A percentile compares a stretch with the other conserved stretches of the same genome.
These are phyloP conservation scores for Penicillium simplicissimum DNA, from an alignment of 495 filamentous ascomycete species.

Conservation along the genomic window DNA sequence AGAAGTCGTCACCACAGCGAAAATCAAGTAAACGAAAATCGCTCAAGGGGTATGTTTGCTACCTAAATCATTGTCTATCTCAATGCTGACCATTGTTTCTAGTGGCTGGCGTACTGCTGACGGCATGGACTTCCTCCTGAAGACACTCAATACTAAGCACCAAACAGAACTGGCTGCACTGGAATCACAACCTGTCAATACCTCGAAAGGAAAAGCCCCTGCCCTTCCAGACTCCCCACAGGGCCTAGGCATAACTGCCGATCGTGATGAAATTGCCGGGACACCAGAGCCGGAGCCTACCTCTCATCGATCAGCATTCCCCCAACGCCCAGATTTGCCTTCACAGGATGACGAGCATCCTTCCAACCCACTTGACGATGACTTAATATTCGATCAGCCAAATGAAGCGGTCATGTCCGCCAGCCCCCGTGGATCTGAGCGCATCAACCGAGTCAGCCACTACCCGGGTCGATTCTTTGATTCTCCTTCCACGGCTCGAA, in stretches of 20 bases:
- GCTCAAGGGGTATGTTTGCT: constrained; percentile 9
- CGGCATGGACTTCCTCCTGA: neutral
- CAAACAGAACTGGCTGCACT: constrained; percentile 15
- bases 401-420: constrained; percentile 16
- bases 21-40: constrained; percentile 2
- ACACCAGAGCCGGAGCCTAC: constrained; percentile 7
- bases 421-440: constrained; percentile 24
- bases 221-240: neutral
- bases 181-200: neutral
- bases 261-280: constrained; percentile 6
- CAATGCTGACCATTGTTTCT: neutral
- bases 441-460: constrained; percentile 25
- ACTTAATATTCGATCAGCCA: constrained; percentile 12
- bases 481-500: constrained; percentile 2
- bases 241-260: neutral
- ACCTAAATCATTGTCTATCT: neutral
- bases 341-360: neutral
- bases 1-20: neutral
- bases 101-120: constrained; percentile 1
- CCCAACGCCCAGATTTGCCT: neutral
- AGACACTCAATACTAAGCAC: neutral
- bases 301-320: neutral
- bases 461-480: constrained; percentile 13
- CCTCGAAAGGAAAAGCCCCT: neutral
- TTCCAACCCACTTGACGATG: constrained; percentile 6